A percentile compares a stretch with the other conserved stretches of the same genome.
Evolutionary conservation across 2,329 filamentous ascomycete species (phyloP).

Genomic region (Colletotrichum liriopes): DNA sequence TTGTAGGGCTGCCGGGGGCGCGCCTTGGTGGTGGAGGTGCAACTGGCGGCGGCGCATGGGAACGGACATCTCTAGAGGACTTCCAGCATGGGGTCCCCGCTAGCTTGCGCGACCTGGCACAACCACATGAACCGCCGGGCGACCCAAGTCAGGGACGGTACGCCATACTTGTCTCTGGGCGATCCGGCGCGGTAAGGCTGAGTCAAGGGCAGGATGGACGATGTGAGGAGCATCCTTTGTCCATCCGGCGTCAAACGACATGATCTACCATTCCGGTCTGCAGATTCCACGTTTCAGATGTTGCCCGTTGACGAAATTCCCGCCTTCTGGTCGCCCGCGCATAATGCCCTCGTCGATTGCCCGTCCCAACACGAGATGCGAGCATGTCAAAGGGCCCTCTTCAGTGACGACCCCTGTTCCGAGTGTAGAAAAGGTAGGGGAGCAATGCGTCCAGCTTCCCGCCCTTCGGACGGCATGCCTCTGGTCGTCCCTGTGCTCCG

Average conservation of each 20-base stretch:
- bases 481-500: conserved; percentile 32
- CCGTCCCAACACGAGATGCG: conserved; percentile 6
- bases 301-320: not conserved
- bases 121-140: not conserved
- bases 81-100: conserved; percentile 12
- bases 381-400: not conserved
- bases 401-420: not conserved
- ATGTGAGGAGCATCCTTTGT: conserved; percentile 14
- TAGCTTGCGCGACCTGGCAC: not conserved
- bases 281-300: conserved; percentile 35
- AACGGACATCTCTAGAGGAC: conserved; percentile 14
- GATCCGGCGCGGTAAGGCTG: conserved; percentile 28
- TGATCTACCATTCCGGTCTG: conserved; percentile 16
- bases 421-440: not conserved
- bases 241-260: conserved; percentile 10
- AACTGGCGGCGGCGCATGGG: conserved; percentile 22
- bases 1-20: conserved; percentile 38
- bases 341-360: conserved; percentile 14
- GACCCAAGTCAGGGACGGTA: conserved; percentile 14
- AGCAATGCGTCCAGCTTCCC: not conserved
- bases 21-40: conserved; percentile 25
- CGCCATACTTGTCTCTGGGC: conserved; percentile 16
- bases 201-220: conserved; percentile 6
- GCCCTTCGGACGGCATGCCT: conserved; percentile 32
- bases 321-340: not conserved